phyloP scores from a whole-genome alignment of 768 basidiomycete species.

The Boletus pseudo-olivaceus region DNA sequence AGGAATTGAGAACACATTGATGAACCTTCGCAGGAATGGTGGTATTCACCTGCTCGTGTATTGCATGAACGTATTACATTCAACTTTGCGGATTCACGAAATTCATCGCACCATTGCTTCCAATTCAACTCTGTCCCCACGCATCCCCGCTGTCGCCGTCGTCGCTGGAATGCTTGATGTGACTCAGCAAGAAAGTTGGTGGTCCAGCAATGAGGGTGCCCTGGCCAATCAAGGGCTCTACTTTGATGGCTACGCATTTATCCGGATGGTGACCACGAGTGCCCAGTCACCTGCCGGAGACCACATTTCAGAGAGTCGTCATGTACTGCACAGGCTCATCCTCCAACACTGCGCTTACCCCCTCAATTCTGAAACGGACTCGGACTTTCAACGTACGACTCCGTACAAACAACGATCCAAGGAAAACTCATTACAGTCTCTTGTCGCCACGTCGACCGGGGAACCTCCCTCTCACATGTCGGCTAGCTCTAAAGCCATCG shows the following conservation, averaged over 20 bases:
- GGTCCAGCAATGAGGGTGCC: conserved; percentile 7
- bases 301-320: conserved; percentile 9
- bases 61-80: conserved; percentile 15
- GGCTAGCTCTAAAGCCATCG: conserved; percentile 10
- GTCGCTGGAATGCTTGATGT: conserved; percentile 9
- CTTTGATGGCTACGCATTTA: conserved; percentile 19
- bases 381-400: background rate
- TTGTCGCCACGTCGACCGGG: conserved; percentile 2
- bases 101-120: conserved; percentile 7
- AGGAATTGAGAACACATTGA: conserved; percentile 5
- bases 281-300: conserved; percentile 1
- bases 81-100: conserved; percentile 13
- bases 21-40: conserved; percentile 13
- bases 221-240: conserved; percentile 6
- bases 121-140: background rate
- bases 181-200: conserved; percentile 18
- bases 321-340: conserved; percentile 12
- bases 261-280: conserved; percentile 1
- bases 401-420: conserved; percentile 8
- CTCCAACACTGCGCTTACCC: conserved; percentile 1
- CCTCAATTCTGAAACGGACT: background rate
- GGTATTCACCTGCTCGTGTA: conserved; percentile 20
- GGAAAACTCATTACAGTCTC: conserved; percentile 14
- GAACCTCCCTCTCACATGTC: conserved; percentile 2
- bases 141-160: conserved; percentile 18